phyloP scores from a whole-genome alignment of 306 rosid genomes.

The Vigna radiata region DNA sequence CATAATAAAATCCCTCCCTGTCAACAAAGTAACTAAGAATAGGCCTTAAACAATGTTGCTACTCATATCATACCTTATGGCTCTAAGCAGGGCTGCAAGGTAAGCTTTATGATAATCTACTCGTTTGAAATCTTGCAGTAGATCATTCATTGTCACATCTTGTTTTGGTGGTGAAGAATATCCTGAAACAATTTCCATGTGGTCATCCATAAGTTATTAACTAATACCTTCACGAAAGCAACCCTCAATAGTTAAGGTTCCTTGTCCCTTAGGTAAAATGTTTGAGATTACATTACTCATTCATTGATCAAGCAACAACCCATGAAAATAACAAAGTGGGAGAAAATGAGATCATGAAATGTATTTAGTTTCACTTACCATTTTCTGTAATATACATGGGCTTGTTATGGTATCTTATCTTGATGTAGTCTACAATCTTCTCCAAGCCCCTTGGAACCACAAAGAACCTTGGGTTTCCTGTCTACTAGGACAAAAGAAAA shows the following conservation, averaged over 20 bases:
- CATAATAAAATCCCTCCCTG: neutral
- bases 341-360: neutral
- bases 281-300: no score
- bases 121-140: constrained; percentile 57
- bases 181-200: constrained; percentile 49
- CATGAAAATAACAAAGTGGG: neutral
- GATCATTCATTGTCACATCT: constrained; percentile 34
- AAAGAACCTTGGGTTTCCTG: constrained; percentile 56
- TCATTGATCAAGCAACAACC: no score
- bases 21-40: constrained; percentile 9
- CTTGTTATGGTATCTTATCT: constrained; percentile 56
- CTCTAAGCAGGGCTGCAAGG: constrained; percentile 60
- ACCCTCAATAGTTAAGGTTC: neutral
- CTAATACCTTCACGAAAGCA: neutral
- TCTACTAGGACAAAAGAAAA: constrained; percentile 47
- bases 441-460: constrained; percentile 77
- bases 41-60: neutral
- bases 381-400: constrained; percentile 75
- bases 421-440: constrained; percentile 58
- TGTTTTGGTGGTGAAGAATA: constrained; percentile 38
- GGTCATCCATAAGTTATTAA: neutral
- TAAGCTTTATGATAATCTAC: constrained; percentile 61
- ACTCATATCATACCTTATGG: constrained; percentile 53
- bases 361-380: constrained; percentile 49
- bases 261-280: neutral